Evolutionary conservation across 1,284 basidiomycete genomes (phyloP).

Genomic region (Phlebopus sp.): DNA sequence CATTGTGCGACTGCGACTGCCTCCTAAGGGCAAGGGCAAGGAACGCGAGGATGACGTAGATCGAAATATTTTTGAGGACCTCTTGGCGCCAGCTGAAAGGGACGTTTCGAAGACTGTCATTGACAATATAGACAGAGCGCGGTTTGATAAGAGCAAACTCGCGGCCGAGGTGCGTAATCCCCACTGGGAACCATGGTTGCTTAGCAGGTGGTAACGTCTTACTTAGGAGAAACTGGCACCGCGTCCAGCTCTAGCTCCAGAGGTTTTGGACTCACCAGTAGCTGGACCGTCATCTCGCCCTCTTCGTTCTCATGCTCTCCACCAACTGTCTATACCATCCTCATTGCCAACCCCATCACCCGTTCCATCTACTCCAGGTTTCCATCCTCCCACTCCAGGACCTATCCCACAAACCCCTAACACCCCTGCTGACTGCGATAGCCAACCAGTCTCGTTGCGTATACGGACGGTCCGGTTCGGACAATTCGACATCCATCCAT

Average conservation of each 20-base stretch:
- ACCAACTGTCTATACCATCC: conserved; percentile 36
- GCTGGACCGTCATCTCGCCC: conserved; percentile 63
- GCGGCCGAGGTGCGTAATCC: conserved; percentile 61
- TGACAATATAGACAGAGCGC: conserved; percentile 62
- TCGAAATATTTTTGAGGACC: conserved; percentile 76
- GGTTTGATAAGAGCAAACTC: conserved; percentile 72
- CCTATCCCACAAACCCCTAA: conserved; percentile 29
- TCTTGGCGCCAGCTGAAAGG: conserved; percentile 70
- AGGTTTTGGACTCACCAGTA: conserved; percentile 43
- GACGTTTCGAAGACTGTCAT: conserved; percentile 76
- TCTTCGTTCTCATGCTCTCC: conserved; percentile 53
- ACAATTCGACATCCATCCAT: conserved; percentile 94
- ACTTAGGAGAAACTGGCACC: conserved; percentile 53
- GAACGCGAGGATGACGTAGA: conserved; percentile 57
- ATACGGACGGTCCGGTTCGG: conserved; percentile 92
- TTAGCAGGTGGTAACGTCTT: conserved; percentile 9
- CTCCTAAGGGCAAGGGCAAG: conserved; percentile 58
- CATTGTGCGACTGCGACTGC: conserved; percentile 53
- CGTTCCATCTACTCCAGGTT: conserved; percentile 40
- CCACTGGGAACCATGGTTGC: not conserved
- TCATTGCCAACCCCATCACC: conserved; percentile 30
- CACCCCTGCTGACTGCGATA: conserved; percentile 21
- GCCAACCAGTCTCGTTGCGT: conserved; percentile 49
- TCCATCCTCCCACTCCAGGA: conserved; percentile 35
- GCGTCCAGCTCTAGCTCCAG: conserved; percentile 35